phyloP scores from a whole-genome alignment of 2,329 filamentous ascomycete genomes.

The Claviceps sp. region DNA sequence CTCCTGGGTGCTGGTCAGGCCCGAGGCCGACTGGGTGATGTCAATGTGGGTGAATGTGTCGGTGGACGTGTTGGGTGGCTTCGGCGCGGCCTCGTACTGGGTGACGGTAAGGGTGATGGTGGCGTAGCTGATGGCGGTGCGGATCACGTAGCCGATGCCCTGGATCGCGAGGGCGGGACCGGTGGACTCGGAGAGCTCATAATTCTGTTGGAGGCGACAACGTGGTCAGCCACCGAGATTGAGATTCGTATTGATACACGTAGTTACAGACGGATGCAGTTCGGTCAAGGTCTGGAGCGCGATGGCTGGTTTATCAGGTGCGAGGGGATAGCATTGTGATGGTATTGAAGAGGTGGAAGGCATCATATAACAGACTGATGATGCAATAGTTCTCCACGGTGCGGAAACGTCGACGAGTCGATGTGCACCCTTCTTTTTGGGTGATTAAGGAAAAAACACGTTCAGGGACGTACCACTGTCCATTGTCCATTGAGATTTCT shows the following conservation, averaged over 20 bases:
- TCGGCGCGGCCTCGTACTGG: constrained; percentile 34
- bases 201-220: constrained; percentile 45
- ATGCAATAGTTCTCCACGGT: no score
- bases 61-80: constrained; percentile 24
- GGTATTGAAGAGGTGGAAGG: no score
- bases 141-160: constrained; percentile 56
- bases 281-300: no score
- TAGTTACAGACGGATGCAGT: no score
- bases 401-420: no score
- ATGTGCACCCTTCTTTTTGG: no score
- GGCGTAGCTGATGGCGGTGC: constrained; percentile 57
- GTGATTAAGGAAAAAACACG: no score
- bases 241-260: no score
- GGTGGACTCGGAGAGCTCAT: constrained; percentile 52
- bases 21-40: constrained; percentile 61
- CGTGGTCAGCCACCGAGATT: no score
- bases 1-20: constrained; percentile 51
- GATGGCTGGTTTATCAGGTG: no score
- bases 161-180: constrained; percentile 60
- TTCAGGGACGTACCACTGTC: constrained; percentile 42
- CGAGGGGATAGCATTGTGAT: no score
- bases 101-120: constrained; percentile 53
- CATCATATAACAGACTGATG: no score
- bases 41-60: constrained; percentile 46
- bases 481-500: constrained; percentile 57